Base-by-base conservation (phyloP, 306 rosid species). In the Malus fusca region DNA sequence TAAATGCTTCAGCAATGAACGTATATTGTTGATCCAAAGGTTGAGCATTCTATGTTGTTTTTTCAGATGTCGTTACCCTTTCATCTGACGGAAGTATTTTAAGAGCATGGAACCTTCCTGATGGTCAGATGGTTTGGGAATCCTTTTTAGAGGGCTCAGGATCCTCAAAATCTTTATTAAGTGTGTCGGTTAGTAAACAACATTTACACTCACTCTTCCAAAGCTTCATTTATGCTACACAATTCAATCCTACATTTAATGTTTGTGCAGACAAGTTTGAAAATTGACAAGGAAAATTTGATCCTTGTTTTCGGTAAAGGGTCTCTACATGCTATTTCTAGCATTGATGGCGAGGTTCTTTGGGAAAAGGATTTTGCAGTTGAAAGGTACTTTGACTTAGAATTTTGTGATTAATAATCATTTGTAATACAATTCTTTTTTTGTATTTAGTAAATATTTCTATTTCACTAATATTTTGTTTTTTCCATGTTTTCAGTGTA, bases 111-210 rank as follows among this genome's bases (percentile, higher is more conserved):
- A 96, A 89, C 88, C 93, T 92, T 84, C 93, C 98, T 52, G 99
- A 96, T 83, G 99, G 99, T 46, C 97, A 92, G 88, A 89, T 96
- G 98, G 98, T 89, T 72, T 96, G 99, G 99, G 92, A 92, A 84
- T 85, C 96, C 75, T 83, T 63, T 75, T 88, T 96, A 73, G 88
- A 77, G 53, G 97, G 93, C 72, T 81, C 92, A 33, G 82, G 82
- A 75, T 66, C 80, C 28, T 88, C 99, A 31, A 90, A 92, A 75
- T 86, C 98, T 46, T 77, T 92, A 76, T 72, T 92, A 79, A 68
- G 74, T 74, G 79, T 90, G 75, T 90, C 88, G 71, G 99, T 96
- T 68, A 90, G 98, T 83, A 21, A 71, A 74, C 76, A 44, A 13
- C 48, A 66, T 68, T 78, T 61, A 17, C 10, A 44, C 15, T n/a